Conservation (phyloP, 352 stramenopile species). For the Pythium dissotocum region DNA sequence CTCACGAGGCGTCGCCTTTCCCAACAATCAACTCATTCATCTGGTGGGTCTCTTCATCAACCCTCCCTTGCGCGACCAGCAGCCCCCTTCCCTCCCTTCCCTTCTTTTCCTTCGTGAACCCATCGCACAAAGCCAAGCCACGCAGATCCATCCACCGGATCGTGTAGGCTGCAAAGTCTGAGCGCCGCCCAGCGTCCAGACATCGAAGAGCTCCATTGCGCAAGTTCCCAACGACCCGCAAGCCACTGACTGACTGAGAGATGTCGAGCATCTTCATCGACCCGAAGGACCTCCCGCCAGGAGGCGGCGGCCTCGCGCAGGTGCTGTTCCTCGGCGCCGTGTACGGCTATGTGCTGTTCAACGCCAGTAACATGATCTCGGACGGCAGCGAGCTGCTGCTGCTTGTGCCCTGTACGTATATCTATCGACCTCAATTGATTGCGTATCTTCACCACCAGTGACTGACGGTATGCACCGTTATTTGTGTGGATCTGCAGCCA, state of each 20-base stretch:
- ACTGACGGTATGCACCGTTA: background rate
- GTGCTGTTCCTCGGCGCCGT: slow-evolving; percentile 94
- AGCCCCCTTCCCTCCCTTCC: slow-evolving; percentile 6
- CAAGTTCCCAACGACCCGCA: slow-evolving; percentile 17
- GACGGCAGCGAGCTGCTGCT: slow-evolving; percentile 98
- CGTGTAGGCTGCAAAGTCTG: no score
- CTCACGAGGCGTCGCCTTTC: slow-evolving; percentile 15
- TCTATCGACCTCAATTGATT: background rate
- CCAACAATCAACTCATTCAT: background rate
- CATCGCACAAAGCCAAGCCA: slow-evolving; percentile 30
- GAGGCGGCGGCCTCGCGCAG: slow-evolving; percentile 80
- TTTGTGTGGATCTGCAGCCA: slow-evolving; percentile 29
- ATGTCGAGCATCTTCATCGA: slow-evolving; percentile 81
- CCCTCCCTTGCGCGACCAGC: slow-evolving; percentile 11
- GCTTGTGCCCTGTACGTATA: slow-evolving; percentile 85
- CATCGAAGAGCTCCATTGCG: slow-evolving; percentile 10
- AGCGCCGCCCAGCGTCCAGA: background rate
- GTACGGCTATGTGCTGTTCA: slow-evolving; percentile 98
- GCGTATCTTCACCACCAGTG: background rate
- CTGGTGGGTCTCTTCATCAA: slow-evolving; percentile 12
- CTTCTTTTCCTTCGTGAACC: slow-evolving; percentile 17
- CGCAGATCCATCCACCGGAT: background rate
- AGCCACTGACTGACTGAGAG: slow-evolving; percentile 1
- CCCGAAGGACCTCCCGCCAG: slow-evolving; percentile 77
- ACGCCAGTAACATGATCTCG: slow-evolving; percentile 96